Base-by-base conservation (phyloP, 2,329 filamentous ascomycete genomes). In the Fusarium pseudonygamai region DNA sequence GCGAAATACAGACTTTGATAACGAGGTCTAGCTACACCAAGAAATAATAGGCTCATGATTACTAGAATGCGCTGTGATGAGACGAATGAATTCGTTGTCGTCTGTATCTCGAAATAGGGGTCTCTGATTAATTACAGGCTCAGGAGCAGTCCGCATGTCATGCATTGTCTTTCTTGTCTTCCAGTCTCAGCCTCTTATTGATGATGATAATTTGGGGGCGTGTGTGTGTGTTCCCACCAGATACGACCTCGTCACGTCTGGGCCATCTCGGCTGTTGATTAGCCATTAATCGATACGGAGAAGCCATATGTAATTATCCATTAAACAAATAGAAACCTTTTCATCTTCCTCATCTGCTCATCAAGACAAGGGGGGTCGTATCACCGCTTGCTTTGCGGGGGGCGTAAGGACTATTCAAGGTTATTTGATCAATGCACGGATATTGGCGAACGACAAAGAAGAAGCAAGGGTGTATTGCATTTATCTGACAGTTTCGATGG, bases 341-440 rank as follows among this genome's bases (percentile, higher is more conserved):
- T 39, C 34, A 14, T 16, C 10, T 36, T 30, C 24, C 24, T 69
- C 49, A 39, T 28, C 24, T 40, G 34, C 50, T 53, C 34, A 28
- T 53, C 50, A n/a, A 36, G 50, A 30, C 32, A n/a, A 52, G 26
- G 55, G 39, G 42, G 61, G 49, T 43, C 45, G 58, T 40, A 65
- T 52, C 66, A 65, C 59, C 34, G 39, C 32, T 24, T 45, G 20
- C 46, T 69, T 69, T 64, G 59, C 59, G 59, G 67, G 67, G 57
- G 57, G 39, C 50, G 49, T 67, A 55, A 68, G 36, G 49, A 50
- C 40, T 67, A 50, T 60, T 67, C 62, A 60, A 67, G 49, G 63
- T 62, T 64, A 58, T 63, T 69, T 55, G 43, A 70, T 70, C 52
- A 70, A 70, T 70, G 67, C 60, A 70, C 60, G 66, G 66, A 65